Percentiles rank a stretch among this genome's conserved stretches.
These are phyloP conservation scores for Quercus variabilis DNA, from an alignment of 306 rosid genomes.

Conservation along the genomic window DNA sequence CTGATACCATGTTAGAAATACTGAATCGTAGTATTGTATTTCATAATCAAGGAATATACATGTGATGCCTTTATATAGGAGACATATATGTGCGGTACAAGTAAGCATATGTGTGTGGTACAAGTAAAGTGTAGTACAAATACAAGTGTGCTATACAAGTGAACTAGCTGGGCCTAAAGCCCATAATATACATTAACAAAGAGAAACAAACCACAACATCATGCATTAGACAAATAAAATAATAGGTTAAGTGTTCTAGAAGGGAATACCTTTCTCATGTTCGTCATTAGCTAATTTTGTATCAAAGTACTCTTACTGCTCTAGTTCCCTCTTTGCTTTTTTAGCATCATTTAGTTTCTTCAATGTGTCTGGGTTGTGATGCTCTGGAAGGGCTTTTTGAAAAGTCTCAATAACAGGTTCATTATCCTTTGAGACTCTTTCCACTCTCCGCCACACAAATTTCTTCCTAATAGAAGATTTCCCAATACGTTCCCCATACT, in stretches of 20 bases:
- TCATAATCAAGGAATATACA: too few species aligned
- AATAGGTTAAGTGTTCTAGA: neutral
- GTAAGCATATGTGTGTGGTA: too few species aligned
- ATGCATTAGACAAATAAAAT: neutral
- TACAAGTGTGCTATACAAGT: too few species aligned
- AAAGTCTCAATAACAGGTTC: constrained; percentile 78
- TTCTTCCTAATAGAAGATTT: too few species aligned
- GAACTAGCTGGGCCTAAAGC: too few species aligned
- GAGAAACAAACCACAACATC: neutral
- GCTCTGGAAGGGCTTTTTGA: constrained; percentile 96
- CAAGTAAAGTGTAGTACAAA: too few species aligned
- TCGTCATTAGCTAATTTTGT: constrained; percentile 83
- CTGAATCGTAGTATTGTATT: too few species aligned
- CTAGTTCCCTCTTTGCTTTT: constrained; percentile 78
- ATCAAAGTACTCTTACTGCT: constrained; percentile 75
- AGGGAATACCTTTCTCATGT: constrained; percentile 75
- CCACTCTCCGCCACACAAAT: too few species aligned
- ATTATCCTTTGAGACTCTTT: constrained; percentile 48
- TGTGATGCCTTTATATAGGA: too few species aligned
- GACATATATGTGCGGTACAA: too few species aligned
- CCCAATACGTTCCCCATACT: constrained; percentile 17
- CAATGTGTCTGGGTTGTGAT: constrained; percentile 88
- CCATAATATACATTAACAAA: too few species aligned
- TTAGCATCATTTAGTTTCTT: constrained; percentile 75
- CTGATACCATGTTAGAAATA: too few species aligned